Base-by-base conservation (phyloP, 768 basidiomycete genomes). In the Leccinum ochraceum region DNA sequence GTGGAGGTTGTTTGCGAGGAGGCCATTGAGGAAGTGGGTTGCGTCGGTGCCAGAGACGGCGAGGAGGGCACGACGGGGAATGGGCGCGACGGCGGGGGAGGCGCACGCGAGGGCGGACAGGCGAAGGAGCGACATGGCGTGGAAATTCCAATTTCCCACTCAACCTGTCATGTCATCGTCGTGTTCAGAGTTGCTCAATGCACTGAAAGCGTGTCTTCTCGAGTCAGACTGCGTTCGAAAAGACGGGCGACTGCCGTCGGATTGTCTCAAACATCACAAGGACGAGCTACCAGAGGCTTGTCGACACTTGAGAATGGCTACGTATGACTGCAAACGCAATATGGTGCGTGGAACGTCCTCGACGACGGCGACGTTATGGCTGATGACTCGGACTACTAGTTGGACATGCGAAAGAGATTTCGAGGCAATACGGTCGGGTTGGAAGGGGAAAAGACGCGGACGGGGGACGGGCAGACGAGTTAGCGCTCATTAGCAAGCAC, bases 301-400 rank as follows among this genome's bases (percentile, higher is more conserved):
- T 71, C 84, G 86, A 70, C 82, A 85, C 28, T 76, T 96, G 57
- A 81, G 94, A 55, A 86, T 85, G 73, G 91, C 92, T 11, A 87
- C 90, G 1, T 94, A 90, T 66, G 92, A 95, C 65, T 96, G 94
- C 77, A 96, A 96, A 74, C 82, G 92, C 60, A 91, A 88, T 48
- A 90, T 93, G 90, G 92, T 93, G 60, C 60, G 86, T 70, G 17
- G 8, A 13, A 28, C 13, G 26, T 22, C 13, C 20, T 16, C 24
- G 22, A 50, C 48, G 13, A 28, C 4, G 32, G 32, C 60, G 54
- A 53, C 46, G 14, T 4, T 20, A 44, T 3, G 34, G 22, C 62
- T 26, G 26, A 57, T 53, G 6, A 0, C 14, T 22, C n/a, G 10
- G 20, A 24, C 36, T 1, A 42, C 28, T 54, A 93, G 90, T 75